phyloP scores from a whole-genome alignment of 805 yeast species.

The Saccharomycopsis javanensis region DNA sequence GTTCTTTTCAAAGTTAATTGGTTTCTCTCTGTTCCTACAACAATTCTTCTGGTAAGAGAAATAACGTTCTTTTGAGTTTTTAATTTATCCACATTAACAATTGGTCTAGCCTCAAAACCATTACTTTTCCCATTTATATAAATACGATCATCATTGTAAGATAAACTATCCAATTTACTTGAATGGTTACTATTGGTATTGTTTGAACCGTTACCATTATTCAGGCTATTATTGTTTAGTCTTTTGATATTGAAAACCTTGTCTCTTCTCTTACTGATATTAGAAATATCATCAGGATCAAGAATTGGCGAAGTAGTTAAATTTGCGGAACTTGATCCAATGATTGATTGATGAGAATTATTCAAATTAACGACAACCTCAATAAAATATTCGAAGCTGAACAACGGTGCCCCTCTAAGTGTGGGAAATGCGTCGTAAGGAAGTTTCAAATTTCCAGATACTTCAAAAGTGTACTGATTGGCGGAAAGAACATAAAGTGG shows the following conservation, averaged over 20 bases:
- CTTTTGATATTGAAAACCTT: not conserved
- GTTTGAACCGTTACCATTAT: not conserved
- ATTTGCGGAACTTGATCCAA: not conserved
- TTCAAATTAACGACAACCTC: slow-evolving; percentile 79
- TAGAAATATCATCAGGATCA: not conserved
- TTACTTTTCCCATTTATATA: not conserved
- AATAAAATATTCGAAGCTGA: slow-evolving; percentile 74
- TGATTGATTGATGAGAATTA: slow-evolving; percentile 34
- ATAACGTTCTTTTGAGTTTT: slow-evolving; percentile 70
- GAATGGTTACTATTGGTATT: not conserved
- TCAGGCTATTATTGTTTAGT: not conserved
- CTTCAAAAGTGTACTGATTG: slow-evolving; percentile 29
- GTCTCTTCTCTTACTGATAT: not conserved
- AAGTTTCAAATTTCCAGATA: slow-evolving; percentile 54
- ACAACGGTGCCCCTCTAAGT: slow-evolving; percentile 57
- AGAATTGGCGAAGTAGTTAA: not conserved
- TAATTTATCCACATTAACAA: slow-evolving; percentile 71
- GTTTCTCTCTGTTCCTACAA: slow-evolving; percentile 66
- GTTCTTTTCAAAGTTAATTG: not conserved
- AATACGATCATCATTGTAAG: not conserved
- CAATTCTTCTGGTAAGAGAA: slow-evolving; percentile 70
- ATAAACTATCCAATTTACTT: not conserved
- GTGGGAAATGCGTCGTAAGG: slow-evolving; percentile 87
- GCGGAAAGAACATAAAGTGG: slow-evolving; percentile 50
- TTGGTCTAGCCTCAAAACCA: slow-evolving; percentile 20